phyloP scores from a whole-genome alignment of 2,329 filamentous ascomycete genomes.

The Alternaria sp. region DNA sequence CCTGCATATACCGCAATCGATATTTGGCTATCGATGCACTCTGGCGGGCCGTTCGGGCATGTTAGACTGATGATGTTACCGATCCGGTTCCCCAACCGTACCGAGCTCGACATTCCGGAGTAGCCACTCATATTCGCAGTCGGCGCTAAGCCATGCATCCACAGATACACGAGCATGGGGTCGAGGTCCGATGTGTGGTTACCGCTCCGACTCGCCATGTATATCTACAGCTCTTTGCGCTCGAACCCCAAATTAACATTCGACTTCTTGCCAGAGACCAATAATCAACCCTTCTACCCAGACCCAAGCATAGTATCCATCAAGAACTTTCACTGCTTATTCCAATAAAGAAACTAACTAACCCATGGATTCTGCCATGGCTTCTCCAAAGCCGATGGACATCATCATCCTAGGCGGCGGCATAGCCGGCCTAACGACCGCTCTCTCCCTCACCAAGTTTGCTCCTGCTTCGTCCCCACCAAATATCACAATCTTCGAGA shows the following conservation, averaged over 20 bases:
- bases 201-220: neutral
- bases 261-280: neutral
- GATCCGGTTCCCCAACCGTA: slow-evolving; percentile 18
- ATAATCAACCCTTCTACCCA: neutral
- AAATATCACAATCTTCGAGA: slow-evolving; percentile 59
- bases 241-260: neutral
- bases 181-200: neutral
- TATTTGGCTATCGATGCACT: neutral
- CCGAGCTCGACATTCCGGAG: slow-evolving; percentile 6
- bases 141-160: neutral
- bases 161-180: slow-evolving; percentile 2
- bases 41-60: slow-evolving; percentile 6
- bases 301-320: neutral
- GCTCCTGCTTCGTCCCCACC: slow-evolving; percentile 47
- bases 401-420: slow-evolving; percentile 47
- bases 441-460: slow-evolving; percentile 58
- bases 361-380: slow-evolving; percentile 3
- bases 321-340: neutral
- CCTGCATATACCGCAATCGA: neutral
- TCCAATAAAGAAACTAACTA: neutral
- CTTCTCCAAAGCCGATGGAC: slow-evolving; percentile 24
- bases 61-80: slow-evolving; percentile 10
- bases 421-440: slow-evolving; percentile 48
- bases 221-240: slow-evolving; percentile 3
- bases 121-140: slow-evolving; percentile 7